Evolutionary conservation across 106 monocot species (phyloP), one percentile per base, ranked within the genome.

Genomic region (Agapanthus africanus): DNA sequence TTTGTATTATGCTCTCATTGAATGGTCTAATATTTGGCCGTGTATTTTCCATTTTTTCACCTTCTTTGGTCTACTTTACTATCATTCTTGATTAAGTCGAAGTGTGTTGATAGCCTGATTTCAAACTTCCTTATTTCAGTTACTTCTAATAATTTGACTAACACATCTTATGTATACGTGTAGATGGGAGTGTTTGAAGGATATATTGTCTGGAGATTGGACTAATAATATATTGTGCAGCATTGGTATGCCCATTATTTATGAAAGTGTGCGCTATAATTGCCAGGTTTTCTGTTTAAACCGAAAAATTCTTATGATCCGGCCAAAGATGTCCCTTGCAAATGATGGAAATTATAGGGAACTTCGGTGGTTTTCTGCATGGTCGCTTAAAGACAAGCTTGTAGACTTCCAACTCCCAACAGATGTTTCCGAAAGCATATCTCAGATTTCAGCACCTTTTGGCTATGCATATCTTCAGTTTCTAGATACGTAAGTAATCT

Each of bases 331-430:
- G 84, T 78, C 66, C 68, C 92, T 99, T 73, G 99, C 99, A 76
- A 93, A 99, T 81, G 99, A 99, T 83, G 99, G 93, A 74, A 99
- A 99, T 71, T 99, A 99, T 34, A 82, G 99, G 63, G 99, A 99
- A 71, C 77, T 92, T 30, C 80, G 99, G 13, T 99, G 99, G 99
- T 99, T 99, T 73, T 99, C 90, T 22, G 82, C 99, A 57, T 99
- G 99, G 99, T 83, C 71, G 51, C 74, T 70, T 54, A 87, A 93
- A 87, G 87, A 93, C 25, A 70, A 77, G 23, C 87, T 93, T 69
- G 67, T 93, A 37, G 90, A 90, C 61, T 93, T 93, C 50, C 89
- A 87, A 57, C 84, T 99, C 36, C 99, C 99, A 18, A 65, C 50
- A 70, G 74, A 76, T 78, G 40, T 99, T 38, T 67, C 87, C 22